Evolutionary conservation across 2,329 filamentous ascomycete species (phyloP).

Genomic region (Grosmannia huntii): DNA sequence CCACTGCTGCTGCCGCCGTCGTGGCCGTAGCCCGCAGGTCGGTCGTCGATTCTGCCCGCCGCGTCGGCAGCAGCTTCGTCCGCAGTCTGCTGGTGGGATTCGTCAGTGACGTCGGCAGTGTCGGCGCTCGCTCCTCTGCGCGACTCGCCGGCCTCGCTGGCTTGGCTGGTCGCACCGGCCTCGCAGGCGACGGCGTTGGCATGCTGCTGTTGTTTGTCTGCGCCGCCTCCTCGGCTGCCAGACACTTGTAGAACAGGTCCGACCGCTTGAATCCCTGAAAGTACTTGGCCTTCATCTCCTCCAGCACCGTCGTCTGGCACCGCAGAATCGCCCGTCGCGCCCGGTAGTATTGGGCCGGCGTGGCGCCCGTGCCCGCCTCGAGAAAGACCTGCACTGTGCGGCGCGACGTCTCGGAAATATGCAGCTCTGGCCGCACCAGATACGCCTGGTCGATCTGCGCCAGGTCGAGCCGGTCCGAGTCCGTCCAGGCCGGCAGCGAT

Average conservation of each 20-base stretch:
- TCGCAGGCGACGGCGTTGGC: not conserved
- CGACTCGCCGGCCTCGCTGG: not conserved
- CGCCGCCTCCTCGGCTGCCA: constrained; percentile 71
- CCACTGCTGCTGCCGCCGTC: constrained; percentile 27
- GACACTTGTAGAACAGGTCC: constrained; percentile 90
- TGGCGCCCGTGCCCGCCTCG: constrained; percentile 61
- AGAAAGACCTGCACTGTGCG: constrained; percentile 65
- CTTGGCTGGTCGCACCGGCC: not conserved
- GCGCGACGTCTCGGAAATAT: constrained; percentile 57
- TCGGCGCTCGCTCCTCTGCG: not conserved
- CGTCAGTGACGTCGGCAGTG: not conserved
- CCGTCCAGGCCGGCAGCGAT: constrained; percentile 57
- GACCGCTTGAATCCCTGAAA: constrained; percentile 83
- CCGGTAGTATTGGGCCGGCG: constrained; percentile 66
- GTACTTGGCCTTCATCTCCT: constrained; percentile 69
- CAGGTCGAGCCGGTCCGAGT: constrained; percentile 76
- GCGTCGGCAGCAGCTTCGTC: constrained; percentile 13
- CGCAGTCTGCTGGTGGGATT: constrained; percentile 1
- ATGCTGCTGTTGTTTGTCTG: constrained; percentile 15
- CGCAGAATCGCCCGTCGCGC: constrained; percentile 71
- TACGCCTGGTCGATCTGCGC: constrained; percentile 89
- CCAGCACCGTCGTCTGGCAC: constrained; percentile 70
- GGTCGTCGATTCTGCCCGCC: constrained; percentile 33
- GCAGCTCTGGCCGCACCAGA: constrained; percentile 67
- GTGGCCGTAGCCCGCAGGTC: constrained; percentile 29